Conservation (phyloP, 306 rosid species). For the Casuarina cunninghamiana region DNA sequence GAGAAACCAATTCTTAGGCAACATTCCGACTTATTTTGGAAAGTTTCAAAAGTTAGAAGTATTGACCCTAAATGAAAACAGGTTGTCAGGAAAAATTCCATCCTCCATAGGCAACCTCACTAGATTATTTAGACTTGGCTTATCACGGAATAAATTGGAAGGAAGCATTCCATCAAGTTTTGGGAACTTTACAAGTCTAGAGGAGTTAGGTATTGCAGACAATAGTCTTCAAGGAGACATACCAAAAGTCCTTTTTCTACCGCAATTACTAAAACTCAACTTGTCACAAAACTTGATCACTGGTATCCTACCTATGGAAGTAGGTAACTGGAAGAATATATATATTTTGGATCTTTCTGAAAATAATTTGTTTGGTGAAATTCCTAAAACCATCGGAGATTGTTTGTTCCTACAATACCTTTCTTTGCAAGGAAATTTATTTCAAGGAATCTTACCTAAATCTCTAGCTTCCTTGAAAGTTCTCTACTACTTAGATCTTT, state of each 20-base stretch:
- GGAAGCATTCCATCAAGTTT: constrained; percentile 38
- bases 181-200: too few relatives aligned
- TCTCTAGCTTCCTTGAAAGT: constrained; percentile 31
- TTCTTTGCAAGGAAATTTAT: constrained; percentile 24
- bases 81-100: constrained; percentile 27
- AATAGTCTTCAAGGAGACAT: too few relatives aligned
- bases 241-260: too few relatives aligned
- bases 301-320: constrained; percentile 24
- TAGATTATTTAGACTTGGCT: not conserved
- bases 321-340: not conserved
- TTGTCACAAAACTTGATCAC: constrained; percentile 33
- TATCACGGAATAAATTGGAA: constrained; percentile 22
- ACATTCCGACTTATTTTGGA: constrained; percentile 28
- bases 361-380: constrained; percentile 28
- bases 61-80: constrained; percentile 4
- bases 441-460: constrained; percentile 35
- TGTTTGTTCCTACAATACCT: constrained; percentile 31
- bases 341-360: constrained; percentile 19
- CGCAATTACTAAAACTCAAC: not conserved
- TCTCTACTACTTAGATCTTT: constrained; percentile 31
- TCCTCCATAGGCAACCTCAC: constrained; percentile 34
- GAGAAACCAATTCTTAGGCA: not conserved
- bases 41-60: constrained; percentile 15
- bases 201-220: too few relatives aligned
- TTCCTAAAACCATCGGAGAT: constrained; percentile 33